Conservation (phyloP, 192 early-diverging fungal genomes). For the Coemansia sp. region DNA sequence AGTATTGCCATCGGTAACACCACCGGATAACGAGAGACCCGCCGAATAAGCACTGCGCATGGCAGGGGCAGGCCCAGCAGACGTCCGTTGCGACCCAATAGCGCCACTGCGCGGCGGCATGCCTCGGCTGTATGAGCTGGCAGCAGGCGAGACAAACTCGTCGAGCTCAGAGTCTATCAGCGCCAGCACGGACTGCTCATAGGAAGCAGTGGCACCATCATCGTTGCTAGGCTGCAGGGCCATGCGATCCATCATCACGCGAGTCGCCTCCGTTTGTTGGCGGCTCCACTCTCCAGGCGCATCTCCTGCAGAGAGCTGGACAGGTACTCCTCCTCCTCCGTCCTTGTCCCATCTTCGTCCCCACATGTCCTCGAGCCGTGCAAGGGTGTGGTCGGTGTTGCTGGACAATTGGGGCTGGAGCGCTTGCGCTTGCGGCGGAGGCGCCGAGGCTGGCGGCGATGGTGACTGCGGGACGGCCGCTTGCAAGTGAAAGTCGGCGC, state of each 20-base stretch:
- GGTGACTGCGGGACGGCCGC: constrained; percentile 1
- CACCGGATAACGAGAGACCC: background rate
- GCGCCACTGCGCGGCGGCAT: constrained; percentile 8
- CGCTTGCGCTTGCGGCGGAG: background rate
- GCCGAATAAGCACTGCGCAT: background rate
- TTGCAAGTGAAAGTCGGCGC: background rate
- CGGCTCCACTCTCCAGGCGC: constrained; percentile 4
- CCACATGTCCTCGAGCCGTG: background rate
- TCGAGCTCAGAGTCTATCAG: constrained; percentile 31
- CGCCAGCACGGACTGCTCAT: constrained; percentile 3
- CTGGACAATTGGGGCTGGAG: background rate
- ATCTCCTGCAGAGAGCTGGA: background rate
- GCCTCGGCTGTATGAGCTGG: constrained; percentile 8
- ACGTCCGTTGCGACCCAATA: constrained; percentile 32
- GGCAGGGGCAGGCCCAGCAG: background rate
- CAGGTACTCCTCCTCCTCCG: background rate
- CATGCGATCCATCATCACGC: constrained; percentile 8
- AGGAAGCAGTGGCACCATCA: background rate
- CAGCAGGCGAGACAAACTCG: constrained; percentile 18
- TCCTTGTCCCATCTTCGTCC: background rate
- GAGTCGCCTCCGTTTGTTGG: constrained; percentile 5
- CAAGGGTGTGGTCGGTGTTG: background rate
- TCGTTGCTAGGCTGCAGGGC: constrained; percentile 2
- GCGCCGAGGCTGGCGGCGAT: background rate
- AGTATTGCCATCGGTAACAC: background rate